Evolutionary conservation across 352 stramenopile species (phyloP), one percentile per base, ranked within the genome.

Genomic region (Phytophthora multivora): DNA sequence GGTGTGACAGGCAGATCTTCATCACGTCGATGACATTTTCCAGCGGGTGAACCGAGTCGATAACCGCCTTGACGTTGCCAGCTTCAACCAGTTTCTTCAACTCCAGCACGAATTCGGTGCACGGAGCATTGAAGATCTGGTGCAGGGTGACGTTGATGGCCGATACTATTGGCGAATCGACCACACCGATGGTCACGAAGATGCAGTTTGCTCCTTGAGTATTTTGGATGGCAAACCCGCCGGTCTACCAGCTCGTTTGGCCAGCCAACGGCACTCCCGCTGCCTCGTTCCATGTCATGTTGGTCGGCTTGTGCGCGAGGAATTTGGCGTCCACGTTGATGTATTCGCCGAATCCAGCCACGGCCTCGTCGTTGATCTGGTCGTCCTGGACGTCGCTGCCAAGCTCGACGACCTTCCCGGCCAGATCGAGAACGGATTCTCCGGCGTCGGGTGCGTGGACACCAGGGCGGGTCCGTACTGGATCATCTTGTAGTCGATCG

Each of bases 81-180:
- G 47, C 48, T 39, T 70, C 62, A 28, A 79, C 59, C 4, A 86
- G 54, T 21, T 61, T 62, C 18, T 66, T 67, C 25, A 89, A 54
- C 45, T 63, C 59, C 28, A 64, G 7, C 15, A 73, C 36, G 43
- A 58, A 59, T 39, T 59, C 51, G 0, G 56, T 59, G 50, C 50
- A 65, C 15, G 60, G 54, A 15, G 51, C 30, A 21, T 66, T 64
- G 40, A 66, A 69, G 28, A 65, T 59, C 42, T 70, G 58, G 28
- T 69, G 33, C 1, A 39, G 26, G 7, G 50, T 69, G 5, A 75
- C 82, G 28, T 81, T n/a, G n/a, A n/a, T n/a, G n/a, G n/a, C n/a
- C n/a, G n/a, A n/a, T n/a, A n/a, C 85, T 9, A 89, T 86, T 21
- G 83, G 66, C 12, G 83, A 80, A 48, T 82, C 80, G 30, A 82